Conservation (phyloP, 2,329 filamentous ascomycete species). For the Cryphonectria carpinicola region DNA sequence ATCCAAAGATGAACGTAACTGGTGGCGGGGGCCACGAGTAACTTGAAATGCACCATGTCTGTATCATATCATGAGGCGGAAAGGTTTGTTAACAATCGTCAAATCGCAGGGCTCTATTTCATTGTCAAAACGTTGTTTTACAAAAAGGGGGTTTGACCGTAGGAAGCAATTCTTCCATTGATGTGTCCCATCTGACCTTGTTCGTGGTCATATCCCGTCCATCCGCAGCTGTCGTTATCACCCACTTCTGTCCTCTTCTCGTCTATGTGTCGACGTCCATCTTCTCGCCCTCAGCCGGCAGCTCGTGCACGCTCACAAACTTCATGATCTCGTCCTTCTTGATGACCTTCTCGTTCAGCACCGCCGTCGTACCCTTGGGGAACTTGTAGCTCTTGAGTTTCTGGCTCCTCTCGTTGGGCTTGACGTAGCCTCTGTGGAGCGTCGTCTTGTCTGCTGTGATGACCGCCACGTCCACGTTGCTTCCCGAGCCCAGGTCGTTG, state of each 20-base stretch:
- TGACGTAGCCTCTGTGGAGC: slow-evolving; percentile 89
- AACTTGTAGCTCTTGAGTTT: slow-evolving; percentile 96
- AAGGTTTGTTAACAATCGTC: slow-evolving; percentile 9
- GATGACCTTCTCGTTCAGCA: slow-evolving; percentile 95
- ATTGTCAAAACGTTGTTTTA: slow-evolving; percentile 27
- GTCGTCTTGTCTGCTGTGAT: slow-evolving; percentile 96
- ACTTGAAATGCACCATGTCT: background rate
- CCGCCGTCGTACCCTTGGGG: slow-evolving; percentile 87
- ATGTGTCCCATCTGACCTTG: slow-evolving; percentile 10
- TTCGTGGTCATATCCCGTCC: slow-evolving; percentile 11
- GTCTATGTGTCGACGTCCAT: slow-evolving; percentile 69
- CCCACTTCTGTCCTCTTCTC: background rate
- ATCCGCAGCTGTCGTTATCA: background rate
- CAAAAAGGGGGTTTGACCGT: slow-evolving; percentile 17
- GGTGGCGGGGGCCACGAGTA: background rate
- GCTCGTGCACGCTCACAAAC: slow-evolving; percentile 89
- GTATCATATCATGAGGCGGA: background rate
- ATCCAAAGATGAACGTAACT: background rate
- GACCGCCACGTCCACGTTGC: slow-evolving; percentile 95
- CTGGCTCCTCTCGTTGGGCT: slow-evolving; percentile 84
- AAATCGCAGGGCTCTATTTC: slow-evolving; percentile 28
- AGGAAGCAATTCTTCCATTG: slow-evolving; percentile 5
- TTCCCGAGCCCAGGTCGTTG: slow-evolving; percentile 96
- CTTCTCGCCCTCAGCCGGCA: slow-evolving; percentile 70
- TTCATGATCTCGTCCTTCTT: slow-evolving; percentile 91